Percentiles rank a stretch among this genome's conserved stretches.
Evolutionary conservation across 2,329 filamentous ascomycete genomes (phyloP).

Genomic region (Aspergillus tanneri): DNA sequence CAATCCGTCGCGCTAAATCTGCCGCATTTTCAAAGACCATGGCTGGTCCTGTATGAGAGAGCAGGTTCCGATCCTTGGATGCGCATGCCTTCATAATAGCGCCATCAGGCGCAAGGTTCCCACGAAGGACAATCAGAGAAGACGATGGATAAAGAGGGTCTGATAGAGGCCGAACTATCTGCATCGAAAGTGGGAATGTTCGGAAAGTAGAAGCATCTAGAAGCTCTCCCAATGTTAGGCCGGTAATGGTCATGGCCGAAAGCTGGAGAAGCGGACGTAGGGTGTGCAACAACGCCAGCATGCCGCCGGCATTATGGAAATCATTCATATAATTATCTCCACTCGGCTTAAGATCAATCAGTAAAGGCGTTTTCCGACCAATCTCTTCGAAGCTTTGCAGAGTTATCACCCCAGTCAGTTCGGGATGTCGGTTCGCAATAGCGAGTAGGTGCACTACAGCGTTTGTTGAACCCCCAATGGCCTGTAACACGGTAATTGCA

Average conservation of each 20-base stretch:
- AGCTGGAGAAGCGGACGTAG: slow-evolving; percentile 49
- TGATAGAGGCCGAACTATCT: slow-evolving; percentile 48
- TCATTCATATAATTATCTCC: slow-evolving; percentile 57
- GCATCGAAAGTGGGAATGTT: slow-evolving; percentile 41
- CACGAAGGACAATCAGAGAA: slow-evolving; percentile 47
- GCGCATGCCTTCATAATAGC: slow-evolving; percentile 54
- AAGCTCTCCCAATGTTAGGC: slow-evolving; percentile 49
- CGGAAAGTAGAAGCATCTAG: slow-evolving; percentile 47
- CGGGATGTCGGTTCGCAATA: slow-evolving; percentile 54
- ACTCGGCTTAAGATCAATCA: slow-evolving; percentile 55
- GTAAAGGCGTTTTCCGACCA: slow-evolving; percentile 47
- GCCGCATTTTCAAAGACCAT: slow-evolving; percentile 51
- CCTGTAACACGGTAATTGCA: slow-evolving; percentile 54
- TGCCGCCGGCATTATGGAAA: slow-evolving; percentile 55
- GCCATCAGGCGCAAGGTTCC: slow-evolving; percentile 51
- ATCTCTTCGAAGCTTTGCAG: slow-evolving; percentile 51
- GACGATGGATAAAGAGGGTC: slow-evolving; percentile 48
- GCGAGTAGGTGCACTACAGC: slow-evolving; percentile 56
- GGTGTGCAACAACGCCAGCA: slow-evolving; percentile 50
- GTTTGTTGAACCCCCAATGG: slow-evolving; percentile 57
- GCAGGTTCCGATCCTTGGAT: slow-evolving; percentile 48
- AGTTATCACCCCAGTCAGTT: slow-evolving; percentile 46
- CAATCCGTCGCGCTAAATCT: slow-evolving; percentile 49
- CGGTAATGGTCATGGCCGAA: slow-evolving; percentile 49
- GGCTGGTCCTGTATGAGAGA: slow-evolving; percentile 47